Percentiles rank a stretch among this genome's conserved stretches.
Conservation (phyloP, 2,329 filamentous ascomycete genomes). For the Penicillium sp. region DNA sequence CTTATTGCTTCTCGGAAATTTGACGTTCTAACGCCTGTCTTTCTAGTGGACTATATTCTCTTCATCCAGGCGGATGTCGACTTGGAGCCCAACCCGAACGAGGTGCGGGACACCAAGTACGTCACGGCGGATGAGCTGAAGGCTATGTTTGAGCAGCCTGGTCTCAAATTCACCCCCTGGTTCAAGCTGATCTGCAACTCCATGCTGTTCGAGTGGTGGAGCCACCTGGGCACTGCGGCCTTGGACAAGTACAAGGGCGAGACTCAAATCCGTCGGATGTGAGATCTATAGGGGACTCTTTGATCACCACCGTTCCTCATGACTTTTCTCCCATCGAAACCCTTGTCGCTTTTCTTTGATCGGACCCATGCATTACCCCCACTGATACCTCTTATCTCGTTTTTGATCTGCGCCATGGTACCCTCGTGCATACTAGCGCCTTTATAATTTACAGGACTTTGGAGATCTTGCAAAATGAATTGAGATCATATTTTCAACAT, state of each 20-base stretch:
- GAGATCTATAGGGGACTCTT: constrained; percentile 8
- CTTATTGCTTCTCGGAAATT: background rate
- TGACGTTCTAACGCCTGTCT: background rate
- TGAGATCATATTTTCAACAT: background rate
- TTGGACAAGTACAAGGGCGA: constrained; percentile 86
- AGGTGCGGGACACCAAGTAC: constrained; percentile 82
- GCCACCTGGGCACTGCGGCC: constrained; percentile 71
- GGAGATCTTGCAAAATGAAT: background rate
- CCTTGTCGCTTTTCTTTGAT: constrained; percentile 1
- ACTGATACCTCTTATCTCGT: constrained; percentile 15
- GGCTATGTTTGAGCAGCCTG: constrained; percentile 78
- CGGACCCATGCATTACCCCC: constrained; percentile 14
- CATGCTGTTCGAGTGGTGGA: constrained; percentile 98
- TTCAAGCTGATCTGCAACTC: constrained; percentile 99
- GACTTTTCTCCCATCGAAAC: background rate
- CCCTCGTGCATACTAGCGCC: background rate
- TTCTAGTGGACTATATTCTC: constrained; percentile 86
- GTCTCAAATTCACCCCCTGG: constrained; percentile 91
- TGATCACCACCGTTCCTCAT: background rate
- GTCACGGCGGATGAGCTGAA: constrained; percentile 81
- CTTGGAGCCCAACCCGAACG: constrained; percentile 78
- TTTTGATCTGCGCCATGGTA: background rate
- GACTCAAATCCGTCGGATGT: constrained; percentile 85
- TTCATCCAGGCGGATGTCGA: constrained; percentile 96
- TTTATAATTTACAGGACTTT: background rate